phyloP scores from a whole-genome alignment of 345 rosid species.

The Bretschneidera sinensis region DNA sequence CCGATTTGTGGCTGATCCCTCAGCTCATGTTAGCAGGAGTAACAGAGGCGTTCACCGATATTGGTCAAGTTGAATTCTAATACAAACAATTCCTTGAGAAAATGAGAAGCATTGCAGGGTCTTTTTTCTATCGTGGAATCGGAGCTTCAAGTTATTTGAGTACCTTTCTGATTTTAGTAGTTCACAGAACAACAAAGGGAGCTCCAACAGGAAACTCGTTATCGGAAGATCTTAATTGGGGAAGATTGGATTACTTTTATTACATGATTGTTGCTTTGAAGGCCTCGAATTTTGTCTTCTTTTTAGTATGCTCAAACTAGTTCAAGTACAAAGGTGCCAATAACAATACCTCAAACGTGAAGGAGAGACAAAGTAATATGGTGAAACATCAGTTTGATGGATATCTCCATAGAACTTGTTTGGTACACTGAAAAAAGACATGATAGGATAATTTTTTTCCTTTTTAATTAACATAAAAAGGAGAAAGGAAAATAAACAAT shows the following conservation, averaged over 20 bases:
- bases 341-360: too few species aligned
- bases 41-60: constrained; percentile 24
- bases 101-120: constrained; percentile 33
- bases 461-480: too few species aligned
- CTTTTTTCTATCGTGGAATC: constrained; percentile 24
- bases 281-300: constrained; percentile 26
- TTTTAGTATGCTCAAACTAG: constrained; percentile 32
- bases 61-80: constrained; percentile 34
- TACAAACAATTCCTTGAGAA: constrained; percentile 39
- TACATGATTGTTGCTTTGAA: constrained; percentile 29
- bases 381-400: too few species aligned
- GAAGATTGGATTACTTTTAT: constrained; percentile 27
- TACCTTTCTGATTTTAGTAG: too few species aligned
- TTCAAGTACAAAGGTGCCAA: constrained; percentile 37
- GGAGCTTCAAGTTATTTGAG: too few species aligned
- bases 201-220: constrained; percentile 23
- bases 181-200: too few species aligned
- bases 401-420: too few species aligned
- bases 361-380: too few species aligned
- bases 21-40: constrained; percentile 30
- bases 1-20: constrained; percentile 31
- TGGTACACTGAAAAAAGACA: too few species aligned
- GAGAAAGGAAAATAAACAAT: too few species aligned
- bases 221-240: constrained; percentile 25
- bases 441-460: too few species aligned